A percentile compares a stretch with the other conserved stretches of the same genome.
phyloP scores from a whole-genome alignment of 2,329 filamentous ascomycete genomes.

The Penicillium brevicompactum region DNA sequence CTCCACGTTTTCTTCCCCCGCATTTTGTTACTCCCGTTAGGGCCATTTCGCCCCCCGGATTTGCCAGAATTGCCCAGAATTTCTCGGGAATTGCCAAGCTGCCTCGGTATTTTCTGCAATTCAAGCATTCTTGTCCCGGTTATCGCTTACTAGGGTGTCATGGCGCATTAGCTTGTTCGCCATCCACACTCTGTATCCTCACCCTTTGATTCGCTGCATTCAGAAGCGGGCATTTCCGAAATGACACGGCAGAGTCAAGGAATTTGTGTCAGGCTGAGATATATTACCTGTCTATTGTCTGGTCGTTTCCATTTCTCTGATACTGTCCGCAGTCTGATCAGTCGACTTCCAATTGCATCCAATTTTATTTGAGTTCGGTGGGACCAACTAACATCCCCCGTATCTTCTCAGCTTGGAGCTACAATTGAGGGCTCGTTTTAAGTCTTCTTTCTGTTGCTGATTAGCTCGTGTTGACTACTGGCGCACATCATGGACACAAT shows the following conservation, averaged over 20 bases:
- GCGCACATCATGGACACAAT: constrained; percentile 14
- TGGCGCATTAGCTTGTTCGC: neutral
- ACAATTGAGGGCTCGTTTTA: neutral
- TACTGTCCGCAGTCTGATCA: neutral
- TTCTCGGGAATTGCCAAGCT: constrained; percentile 9
- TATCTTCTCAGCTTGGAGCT: neutral
- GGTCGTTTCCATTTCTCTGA: neutral
- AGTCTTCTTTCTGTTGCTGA: neutral
- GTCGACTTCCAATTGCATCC: neutral
- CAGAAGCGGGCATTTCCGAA: neutral
- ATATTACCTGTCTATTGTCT: neutral
- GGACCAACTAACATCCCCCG: neutral
- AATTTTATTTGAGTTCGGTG: neutral
- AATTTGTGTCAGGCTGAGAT: neutral
- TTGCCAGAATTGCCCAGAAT: constrained; percentile 9
- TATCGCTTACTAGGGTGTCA: constrained; percentile 11
- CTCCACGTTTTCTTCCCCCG: constrained; percentile 27
- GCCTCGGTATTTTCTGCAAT: constrained; percentile 33
- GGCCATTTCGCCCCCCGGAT: constrained; percentile 8
- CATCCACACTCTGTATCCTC: neutral
- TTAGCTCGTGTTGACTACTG: neutral
- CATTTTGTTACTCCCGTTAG: constrained; percentile 17
- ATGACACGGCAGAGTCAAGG: neutral
- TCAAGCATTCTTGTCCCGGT: constrained; percentile 14
- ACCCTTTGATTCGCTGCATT: constrained; percentile 4